A percentile compares a stretch with the other conserved stretches of the same genome.
Conservation (phyloP, 2,329 filamentous ascomycete species). For the Phoma sp. region DNA sequence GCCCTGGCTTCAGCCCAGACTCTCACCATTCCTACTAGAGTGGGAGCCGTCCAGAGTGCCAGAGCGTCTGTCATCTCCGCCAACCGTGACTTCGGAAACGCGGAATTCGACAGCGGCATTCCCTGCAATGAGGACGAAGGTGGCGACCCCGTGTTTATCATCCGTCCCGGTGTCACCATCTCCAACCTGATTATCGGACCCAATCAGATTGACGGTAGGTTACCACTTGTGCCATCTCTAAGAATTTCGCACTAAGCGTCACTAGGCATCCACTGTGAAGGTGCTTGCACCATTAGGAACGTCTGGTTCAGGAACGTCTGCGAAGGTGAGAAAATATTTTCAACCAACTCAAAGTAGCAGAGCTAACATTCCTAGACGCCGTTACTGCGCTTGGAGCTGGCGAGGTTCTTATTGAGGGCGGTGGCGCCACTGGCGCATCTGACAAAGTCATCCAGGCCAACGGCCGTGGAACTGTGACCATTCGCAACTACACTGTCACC, state of each 20-base stretch:
- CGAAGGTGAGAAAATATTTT: slow-evolving; percentile 12
- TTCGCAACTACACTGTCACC: slow-evolving; percentile 39
- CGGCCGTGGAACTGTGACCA: slow-evolving; percentile 32
- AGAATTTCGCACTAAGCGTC: neutral
- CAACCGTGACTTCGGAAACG: neutral
- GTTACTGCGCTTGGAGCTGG: slow-evolving; percentile 26
- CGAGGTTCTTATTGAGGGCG: slow-evolving; percentile 43
- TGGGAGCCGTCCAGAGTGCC: neutral
- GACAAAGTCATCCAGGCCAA: slow-evolving; percentile 47
- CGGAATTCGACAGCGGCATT: slow-evolving; percentile 5
- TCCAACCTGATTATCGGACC: slow-evolving; percentile 60
- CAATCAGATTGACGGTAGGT: slow-evolving; percentile 53
- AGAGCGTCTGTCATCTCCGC: neutral
- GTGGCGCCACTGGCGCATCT: slow-evolving; percentile 33
- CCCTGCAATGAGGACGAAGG: neutral
- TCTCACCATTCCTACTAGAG: slow-evolving; percentile 1
- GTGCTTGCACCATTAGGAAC: slow-evolving; percentile 51
- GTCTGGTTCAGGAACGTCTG: slow-evolving; percentile 25
- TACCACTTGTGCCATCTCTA: neutral
- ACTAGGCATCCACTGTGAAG: slow-evolving; percentile 53
- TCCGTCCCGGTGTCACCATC: slow-evolving; percentile 55
- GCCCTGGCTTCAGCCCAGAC: neutral
- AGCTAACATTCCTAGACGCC: slow-evolving; percentile 15
- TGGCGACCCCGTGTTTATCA: slow-evolving; percentile 53
- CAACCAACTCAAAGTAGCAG: slow-evolving; percentile 1